Base-by-base conservation (phyloP, 140 eudicot genomes). In the Stevia rebaudiana region DNA sequence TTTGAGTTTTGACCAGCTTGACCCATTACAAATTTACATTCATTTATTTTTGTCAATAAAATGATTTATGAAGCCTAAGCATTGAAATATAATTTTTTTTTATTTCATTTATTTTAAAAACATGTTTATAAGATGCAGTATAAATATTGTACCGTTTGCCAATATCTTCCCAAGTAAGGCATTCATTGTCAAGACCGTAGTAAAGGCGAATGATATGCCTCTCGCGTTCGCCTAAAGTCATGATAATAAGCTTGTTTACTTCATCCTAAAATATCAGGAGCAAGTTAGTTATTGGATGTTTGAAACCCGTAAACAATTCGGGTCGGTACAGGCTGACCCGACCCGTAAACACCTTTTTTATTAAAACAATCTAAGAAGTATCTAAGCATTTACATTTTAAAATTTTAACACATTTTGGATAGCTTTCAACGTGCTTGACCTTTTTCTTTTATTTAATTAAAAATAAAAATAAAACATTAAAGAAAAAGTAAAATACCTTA, bases 131-230 rank as follows among this genome's bases (percentile, higher is more conserved):
- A 23, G 15, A 69, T 55, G 23, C 22, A 49, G 19, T 61, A 37
- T 8, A 49, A 40, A 25, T 43, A 22, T 63, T 52, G 65, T 18
- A 91, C 96, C 91, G 62, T 82, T 72, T 84, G 60, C 98, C 83
- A 21, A 91, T 91, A 40, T 91, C 96, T 63, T 91, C 98, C 98
- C 98, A 91, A 35, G 88, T 84, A 17, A 91, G 94, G 51, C 78
- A 74, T 76, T 91, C 98, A 22, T 73, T 63, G 68, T 87, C 95
- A 70, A 91, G 72, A 67, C 98, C 98, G 44, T 82, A 80, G 71
- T 91, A 91, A 43, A 91, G 90, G 36, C 95, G 91, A 36, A 87
- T 78, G 18, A 90, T 84, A 12, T 69, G 77, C 67, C 78, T 74
- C 80, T 91, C 98, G 17, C 94, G 80, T 56, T 79, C 83, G 59